phyloP scores from a whole-genome alignment of 116 monocot genomes.

The Papilionanthe hybrid region DNA sequence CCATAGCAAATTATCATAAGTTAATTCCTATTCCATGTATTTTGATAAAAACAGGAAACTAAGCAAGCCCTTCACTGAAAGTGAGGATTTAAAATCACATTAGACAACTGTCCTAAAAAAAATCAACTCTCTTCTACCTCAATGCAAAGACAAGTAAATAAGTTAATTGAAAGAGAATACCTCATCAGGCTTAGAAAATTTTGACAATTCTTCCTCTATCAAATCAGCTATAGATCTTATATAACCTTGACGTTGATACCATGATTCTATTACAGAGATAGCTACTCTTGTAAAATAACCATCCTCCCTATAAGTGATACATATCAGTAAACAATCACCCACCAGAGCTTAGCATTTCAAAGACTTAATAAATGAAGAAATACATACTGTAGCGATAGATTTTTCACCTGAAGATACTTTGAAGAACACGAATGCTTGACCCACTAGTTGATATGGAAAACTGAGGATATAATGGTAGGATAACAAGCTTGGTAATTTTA shows the following conservation, averaged over 20 bases:
- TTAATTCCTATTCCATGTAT: neutral
- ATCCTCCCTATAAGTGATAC: constrained; percentile 56
- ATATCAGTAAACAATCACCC: neutral
- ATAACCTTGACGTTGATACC: constrained; percentile 90
- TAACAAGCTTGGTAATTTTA: constrained; percentile 71
- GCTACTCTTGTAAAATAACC: constrained; percentile 59
- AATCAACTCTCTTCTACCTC: neutral
- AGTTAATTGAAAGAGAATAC: constrained; percentile 17
- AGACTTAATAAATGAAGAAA: neutral
- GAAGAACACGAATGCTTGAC: constrained; percentile 79
- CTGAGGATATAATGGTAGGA: constrained; percentile 96
- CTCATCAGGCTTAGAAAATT: constrained; percentile 58
- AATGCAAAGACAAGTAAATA: neutral
- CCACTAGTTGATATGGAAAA: constrained; percentile 95
- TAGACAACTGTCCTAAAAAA: neutral
- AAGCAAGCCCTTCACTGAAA: neutral
- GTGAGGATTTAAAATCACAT: neutral
- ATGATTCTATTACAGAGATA: constrained; percentile 91
- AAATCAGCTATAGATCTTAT: constrained; percentile 84
- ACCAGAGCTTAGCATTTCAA: neutral
- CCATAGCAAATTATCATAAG: neutral
- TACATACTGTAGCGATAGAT: neutral
- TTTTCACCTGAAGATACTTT: constrained; percentile 57
- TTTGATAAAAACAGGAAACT: neutral
- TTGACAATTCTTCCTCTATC: constrained; percentile 65